Evolutionary conservation across 371 early-diverging fungal genomes (phyloP).

Genomic region (Polyrhizophydium stewartii): DNA sequence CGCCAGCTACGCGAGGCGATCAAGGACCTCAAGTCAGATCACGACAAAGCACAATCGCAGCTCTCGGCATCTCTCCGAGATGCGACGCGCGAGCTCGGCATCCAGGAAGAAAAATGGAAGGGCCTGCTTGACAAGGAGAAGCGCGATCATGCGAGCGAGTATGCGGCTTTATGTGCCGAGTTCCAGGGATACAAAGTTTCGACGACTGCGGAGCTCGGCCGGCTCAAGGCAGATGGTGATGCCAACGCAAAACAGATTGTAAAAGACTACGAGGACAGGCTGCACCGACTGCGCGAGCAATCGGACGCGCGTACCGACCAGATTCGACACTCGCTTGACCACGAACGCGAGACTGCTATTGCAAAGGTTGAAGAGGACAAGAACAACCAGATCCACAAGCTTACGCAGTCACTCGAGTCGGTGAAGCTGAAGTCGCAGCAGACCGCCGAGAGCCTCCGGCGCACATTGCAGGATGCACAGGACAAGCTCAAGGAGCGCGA

Average conservation of each 20-base stretch:
- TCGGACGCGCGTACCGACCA: neutral
- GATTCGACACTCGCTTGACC: neutral
- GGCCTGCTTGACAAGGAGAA: neutral
- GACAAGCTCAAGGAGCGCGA: constrained; percentile 7
- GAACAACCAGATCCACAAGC: constrained; percentile 14
- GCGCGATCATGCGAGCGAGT: neutral
- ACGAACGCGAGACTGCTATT: neutral
- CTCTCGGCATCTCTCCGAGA: neutral
- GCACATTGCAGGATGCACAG: constrained; percentile 16
- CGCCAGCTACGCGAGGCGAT: constrained; percentile 1
- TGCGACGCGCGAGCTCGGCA: neutral
- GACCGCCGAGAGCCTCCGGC: constrained; percentile 17
- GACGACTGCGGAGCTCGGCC: neutral
- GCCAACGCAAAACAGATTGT: neutral
- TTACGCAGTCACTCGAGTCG: constrained; percentile 15
- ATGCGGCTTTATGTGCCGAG: neutral
- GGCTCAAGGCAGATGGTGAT: constrained; percentile 8
- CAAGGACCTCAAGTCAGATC: neutral
- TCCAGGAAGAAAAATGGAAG: constrained; percentile 1
- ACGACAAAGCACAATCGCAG: neutral
- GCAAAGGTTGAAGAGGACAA: constrained; percentile 12
- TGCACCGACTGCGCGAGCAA: constrained; percentile 1
- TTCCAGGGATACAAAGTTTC: neutral
- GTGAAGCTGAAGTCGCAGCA: constrained; percentile 13
- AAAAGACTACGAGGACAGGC: constrained; percentile 1